Evolutionary conservation across 768 basidiomycete genomes (phyloP).

Genomic region (Serendipita sp.): DNA sequence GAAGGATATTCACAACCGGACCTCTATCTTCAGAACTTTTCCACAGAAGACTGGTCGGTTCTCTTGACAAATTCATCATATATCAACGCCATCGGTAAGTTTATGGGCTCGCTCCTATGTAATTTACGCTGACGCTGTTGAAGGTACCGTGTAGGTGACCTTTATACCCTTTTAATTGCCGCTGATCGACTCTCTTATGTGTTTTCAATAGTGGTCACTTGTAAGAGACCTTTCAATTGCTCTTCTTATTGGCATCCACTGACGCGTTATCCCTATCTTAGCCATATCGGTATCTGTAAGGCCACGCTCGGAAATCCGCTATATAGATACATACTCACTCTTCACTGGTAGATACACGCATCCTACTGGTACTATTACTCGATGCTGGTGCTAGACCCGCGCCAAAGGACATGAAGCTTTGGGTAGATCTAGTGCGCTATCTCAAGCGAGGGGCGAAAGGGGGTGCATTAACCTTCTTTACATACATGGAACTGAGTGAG

Average conservation of each 20-base stretch:
- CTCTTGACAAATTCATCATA: constrained; percentile 37
- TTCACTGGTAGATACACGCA: constrained; percentile 27
- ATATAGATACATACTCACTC: not conserved
- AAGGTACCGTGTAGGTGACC: constrained; percentile 17
- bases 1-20: constrained; percentile 34
- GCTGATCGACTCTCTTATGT: not conserved
- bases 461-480: constrained; percentile 38
- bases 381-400: constrained; percentile 29
- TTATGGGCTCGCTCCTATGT: constrained; percentile 13
- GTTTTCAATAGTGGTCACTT: constrained; percentile 23
- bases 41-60: constrained; percentile 36
- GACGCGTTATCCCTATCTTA: not conserved
- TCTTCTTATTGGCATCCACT: not conserved
- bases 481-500: constrained; percentile 38
- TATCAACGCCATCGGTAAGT: constrained; percentile 32
- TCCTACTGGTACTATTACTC: constrained; percentile 32
- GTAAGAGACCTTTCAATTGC: constrained; percentile 17
- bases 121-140: not conserved
- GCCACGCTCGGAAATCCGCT: not conserved
- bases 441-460: constrained; percentile 33
- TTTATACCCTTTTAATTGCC: constrained; percentile 4
- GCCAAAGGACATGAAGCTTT: constrained; percentile 36
- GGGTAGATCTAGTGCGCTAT: constrained; percentile 37
- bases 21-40: constrained; percentile 39
- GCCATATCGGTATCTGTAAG: constrained; percentile 38